Percentiles rank a stretch among this genome's conserved stretches.
Evolutionary conservation across 2,329 filamentous ascomycete genomes (phyloP).

Genomic region (Aphanocladium album): DNA sequence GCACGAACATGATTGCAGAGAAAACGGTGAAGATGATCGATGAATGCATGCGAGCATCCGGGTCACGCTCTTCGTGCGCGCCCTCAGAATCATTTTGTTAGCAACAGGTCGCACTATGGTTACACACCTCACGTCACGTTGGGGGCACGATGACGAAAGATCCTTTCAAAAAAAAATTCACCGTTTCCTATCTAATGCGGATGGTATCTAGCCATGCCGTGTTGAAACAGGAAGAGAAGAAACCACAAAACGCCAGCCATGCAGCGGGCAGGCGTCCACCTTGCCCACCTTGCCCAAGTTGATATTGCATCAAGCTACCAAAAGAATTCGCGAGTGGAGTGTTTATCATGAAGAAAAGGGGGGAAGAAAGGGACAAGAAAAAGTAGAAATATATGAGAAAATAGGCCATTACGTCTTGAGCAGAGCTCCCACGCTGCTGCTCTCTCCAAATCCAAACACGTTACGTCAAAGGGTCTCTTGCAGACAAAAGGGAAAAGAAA

Average conservation of each 20-base stretch:
- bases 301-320: not conserved
- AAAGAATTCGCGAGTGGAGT: not conserved
- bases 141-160: not conserved
- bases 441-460: not conserved
- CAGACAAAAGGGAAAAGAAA: not conserved
- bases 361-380: not conserved
- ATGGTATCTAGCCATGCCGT: conserved; percentile 3
- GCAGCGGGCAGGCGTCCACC: not conserved
- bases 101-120: too few relatives aligned
- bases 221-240: not conserved
- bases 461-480: not conserved
- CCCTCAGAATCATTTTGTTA: not conserved
- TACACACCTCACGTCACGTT: not conserved
- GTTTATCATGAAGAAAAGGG: not conserved
- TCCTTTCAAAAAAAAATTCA: not conserved
- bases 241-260: conserved; percentile 8
- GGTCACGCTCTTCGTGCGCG: not conserved
- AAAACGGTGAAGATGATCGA: not conserved
- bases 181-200: not conserved
- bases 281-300: not conserved
- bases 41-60: not conserved
- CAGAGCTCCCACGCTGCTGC: not conserved
- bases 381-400: not conserved
- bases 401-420: not conserved
- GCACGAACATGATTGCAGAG: not conserved